Conservation (phyloP, 352 stramenopile genomes). For the Globisporangium emineosum region DNA sequence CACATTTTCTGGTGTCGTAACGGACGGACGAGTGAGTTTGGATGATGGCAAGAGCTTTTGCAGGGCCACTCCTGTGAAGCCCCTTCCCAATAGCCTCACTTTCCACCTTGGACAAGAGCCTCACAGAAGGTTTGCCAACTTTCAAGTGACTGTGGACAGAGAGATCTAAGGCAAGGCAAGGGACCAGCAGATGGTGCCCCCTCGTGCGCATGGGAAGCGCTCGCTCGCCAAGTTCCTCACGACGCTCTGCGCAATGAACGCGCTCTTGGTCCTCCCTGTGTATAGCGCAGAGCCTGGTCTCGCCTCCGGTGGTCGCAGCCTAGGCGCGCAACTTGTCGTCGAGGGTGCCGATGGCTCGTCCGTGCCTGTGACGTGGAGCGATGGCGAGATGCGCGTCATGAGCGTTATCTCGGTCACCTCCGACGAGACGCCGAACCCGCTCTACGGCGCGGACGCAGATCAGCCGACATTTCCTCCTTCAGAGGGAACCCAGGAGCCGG, state of each 20-base stretch:
- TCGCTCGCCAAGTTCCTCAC: conserved; percentile 4
- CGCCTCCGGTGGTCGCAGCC: not conserved
- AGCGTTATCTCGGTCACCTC: conserved; percentile 8
- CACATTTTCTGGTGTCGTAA: not conserved
- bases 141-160: too few relatives aligned
- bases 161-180: too few relatives aligned
- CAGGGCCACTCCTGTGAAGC: not conserved
- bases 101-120: not conserved
- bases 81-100: not conserved
- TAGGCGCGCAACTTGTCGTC: not conserved
- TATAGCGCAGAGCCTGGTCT: not conserved
- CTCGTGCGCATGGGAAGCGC: not conserved
- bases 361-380: not conserved
- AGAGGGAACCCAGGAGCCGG: not conserved
- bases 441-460: not conserved
- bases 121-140: not conserved
- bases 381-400: not conserved
- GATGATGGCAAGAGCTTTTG: not conserved
- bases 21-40: not conserved
- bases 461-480: not conserved
- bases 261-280: not conserved
- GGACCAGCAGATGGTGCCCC: not conserved
- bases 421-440: not conserved
- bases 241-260: not conserved
- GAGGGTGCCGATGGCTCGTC: not conserved